phyloP scores from a whole-genome alignment of 129 eudicot genomes.

The Helianthus tuberosus region DNA sequence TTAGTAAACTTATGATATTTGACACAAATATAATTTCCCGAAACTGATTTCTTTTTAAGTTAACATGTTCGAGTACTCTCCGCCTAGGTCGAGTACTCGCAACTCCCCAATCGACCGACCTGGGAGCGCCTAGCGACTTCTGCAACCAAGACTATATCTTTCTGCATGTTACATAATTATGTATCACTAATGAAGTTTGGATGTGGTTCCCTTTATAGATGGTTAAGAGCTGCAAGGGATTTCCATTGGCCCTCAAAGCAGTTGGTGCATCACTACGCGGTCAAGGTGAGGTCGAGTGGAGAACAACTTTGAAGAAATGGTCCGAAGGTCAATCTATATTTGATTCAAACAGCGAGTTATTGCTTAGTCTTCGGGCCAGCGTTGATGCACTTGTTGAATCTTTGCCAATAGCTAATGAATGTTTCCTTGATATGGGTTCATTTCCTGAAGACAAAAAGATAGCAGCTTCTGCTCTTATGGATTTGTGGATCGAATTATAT shows the following conservation, averaged over 20 bases:
- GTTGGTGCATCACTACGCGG: slow-evolving; percentile 53
- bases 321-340: slow-evolving; percentile 45
- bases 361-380: slow-evolving; percentile 39
- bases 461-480: slow-evolving; percentile 39
- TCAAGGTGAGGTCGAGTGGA: slow-evolving; percentile 35
- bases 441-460: slow-evolving; percentile 50
- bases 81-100: too few relatives aligned
- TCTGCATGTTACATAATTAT: slow-evolving; percentile 3
- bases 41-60: not conserved
- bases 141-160: not conserved
- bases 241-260: slow-evolving; percentile 57
- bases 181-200: not conserved
- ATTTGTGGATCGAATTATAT: slow-evolving; percentile 45
- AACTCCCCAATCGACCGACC: too few relatives aligned
- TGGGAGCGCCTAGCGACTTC: too few relatives aligned
- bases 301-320: slow-evolving; percentile 40
- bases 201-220: slow-evolving; percentile 33
- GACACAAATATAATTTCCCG: too few relatives aligned
- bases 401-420: slow-evolving; percentile 25
- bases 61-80: too few relatives aligned
- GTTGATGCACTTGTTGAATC: slow-evolving; percentile 38
- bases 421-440: slow-evolving; percentile 44
- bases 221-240: slow-evolving; percentile 54
- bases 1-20: too few relatives aligned
- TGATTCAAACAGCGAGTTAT: slow-evolving; percentile 31